Base-by-base conservation (phyloP, 768 basidiomycete genomes). In the Pleurotus giganteus region DNA sequence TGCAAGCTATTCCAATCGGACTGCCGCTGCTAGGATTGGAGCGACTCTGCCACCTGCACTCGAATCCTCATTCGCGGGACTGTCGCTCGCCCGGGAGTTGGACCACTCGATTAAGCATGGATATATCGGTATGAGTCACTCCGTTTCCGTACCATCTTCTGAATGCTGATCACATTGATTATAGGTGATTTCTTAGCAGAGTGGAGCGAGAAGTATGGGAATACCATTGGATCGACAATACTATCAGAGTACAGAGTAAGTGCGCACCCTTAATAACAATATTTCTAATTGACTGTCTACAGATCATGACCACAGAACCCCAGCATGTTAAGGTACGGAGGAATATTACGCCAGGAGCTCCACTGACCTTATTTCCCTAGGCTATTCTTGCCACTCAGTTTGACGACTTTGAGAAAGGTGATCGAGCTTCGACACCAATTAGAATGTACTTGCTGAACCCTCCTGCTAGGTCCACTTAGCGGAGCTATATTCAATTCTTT, bases 341-440 rank as follows among this genome's bases (percentile, higher is more conserved):
- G 19, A 21, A 23, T 3, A 46, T 32, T 23, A 4, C 42, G n/a
- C 19, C n/a, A 3, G 41, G 8, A 23, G 55, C 57, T 46, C 19
- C 19, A 7, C n/a, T 47, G 53, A 6, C 46, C 58, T 15, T 45
- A 41, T 15, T 59, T 36, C 46, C 52, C 17, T 45, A 74, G 70
- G 69, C 75, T 5, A 66, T 77, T 23, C 69, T 81, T 4, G 73
- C 79, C 1, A 78, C 76, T 1, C 69, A 79, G 51, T 81, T 81
- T 44, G 71, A 75, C 13, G 64, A 64, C n/a, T 81, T 76, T 46
- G 74, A 69, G 4, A 81, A 81, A 69, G 77, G 76, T 66, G 41
- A 51, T 47, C 4, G 47, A 37, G 13, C 41, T 31, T 39, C 23
- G 19, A 24, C 15, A 13, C 34, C 32, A 39, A 54, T 8, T 41